Evolutionary conservation across 176 grass and related monocot genomes (phyloP).

Genomic region (Eragrostis nindensis): DNA sequence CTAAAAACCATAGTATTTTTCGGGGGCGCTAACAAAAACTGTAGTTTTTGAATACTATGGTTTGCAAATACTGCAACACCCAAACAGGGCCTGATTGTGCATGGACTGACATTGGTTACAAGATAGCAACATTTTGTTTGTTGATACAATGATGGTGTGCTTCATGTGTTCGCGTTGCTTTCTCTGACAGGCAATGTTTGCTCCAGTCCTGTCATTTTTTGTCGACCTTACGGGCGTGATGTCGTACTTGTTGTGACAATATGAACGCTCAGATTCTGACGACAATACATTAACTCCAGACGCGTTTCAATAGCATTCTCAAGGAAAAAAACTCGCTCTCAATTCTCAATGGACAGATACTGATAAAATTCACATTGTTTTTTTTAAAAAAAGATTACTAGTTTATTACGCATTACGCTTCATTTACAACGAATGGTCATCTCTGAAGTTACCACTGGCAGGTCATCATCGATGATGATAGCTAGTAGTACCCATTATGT

Average conservation of each 20-base stretch:
- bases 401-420: neutral
- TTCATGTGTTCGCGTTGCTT: constrained; percentile 38
- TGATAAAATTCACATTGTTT: too few species aligned
- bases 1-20: too few species aligned
- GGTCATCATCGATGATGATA: too few species aligned
- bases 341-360: neutral
- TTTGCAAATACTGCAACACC: too few species aligned
- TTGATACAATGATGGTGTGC: constrained; percentile 38
- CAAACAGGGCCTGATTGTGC: constrained; percentile 8
- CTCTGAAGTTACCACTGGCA: too few species aligned
- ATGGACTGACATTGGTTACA: neutral
- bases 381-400: neutral
- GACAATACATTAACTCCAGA: constrained; percentile 17
- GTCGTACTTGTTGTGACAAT: neutral
- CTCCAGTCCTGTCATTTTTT: constrained; percentile 31
- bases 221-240: constrained; percentile 3
- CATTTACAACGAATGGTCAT: too few species aligned
- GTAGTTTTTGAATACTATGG: too few species aligned
- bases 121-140: neutral
- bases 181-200: constrained; percentile 20
- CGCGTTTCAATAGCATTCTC: neutral
- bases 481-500: neutral
- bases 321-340: neutral
- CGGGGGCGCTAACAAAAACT: too few species aligned
- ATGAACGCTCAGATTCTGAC: constrained; percentile 33